These are phyloP conservation scores for Leccinum variicolor DNA, from an alignment of 768 basidiomycete genomes.

Conservation along the genomic window DNA sequence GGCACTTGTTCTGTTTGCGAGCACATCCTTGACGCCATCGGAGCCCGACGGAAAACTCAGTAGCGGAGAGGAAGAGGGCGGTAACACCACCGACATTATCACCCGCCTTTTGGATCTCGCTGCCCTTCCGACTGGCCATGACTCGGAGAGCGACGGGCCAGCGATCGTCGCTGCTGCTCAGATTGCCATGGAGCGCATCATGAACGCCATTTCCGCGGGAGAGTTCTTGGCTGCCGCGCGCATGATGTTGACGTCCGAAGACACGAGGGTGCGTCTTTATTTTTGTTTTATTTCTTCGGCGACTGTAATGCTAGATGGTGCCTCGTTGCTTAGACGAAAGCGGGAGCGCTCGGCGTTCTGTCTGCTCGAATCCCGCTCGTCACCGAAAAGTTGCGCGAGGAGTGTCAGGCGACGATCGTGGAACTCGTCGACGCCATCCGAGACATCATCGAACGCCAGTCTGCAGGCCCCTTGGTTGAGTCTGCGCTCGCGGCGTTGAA, in stretches of 20 bases:
- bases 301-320: background rate
- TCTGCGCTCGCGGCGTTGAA: constrained; percentile 60
- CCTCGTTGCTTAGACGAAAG: constrained; percentile 46
- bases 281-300: background rate
- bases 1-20: constrained; percentile 63
- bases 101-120: constrained; percentile 48
- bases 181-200: constrained; percentile 47
- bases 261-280: constrained; percentile 43
- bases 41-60: constrained; percentile 8
- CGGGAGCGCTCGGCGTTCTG: constrained; percentile 68
- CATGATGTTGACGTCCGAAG: constrained; percentile 52
- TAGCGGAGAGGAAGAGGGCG: constrained; percentile 18
- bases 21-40: constrained; percentile 43
- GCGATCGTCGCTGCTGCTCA: constrained; percentile 49
- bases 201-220: constrained; percentile 63
- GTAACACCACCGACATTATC: constrained; percentile 42
- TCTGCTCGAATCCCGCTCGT: constrained; percentile 63
- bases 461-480: constrained; percentile 37
- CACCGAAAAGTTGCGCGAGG: constrained; percentile 50
- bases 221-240: constrained; percentile 63
- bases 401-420: constrained; percentile 46
- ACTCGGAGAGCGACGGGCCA: constrained; percentile 36
- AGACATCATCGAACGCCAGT: constrained; percentile 41
- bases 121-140: constrained; percentile 30
- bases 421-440: constrained; percentile 52